Conservation (phyloP, 768 basidiomycete species). For the Porpolomopsis calyptriformis region DNA sequence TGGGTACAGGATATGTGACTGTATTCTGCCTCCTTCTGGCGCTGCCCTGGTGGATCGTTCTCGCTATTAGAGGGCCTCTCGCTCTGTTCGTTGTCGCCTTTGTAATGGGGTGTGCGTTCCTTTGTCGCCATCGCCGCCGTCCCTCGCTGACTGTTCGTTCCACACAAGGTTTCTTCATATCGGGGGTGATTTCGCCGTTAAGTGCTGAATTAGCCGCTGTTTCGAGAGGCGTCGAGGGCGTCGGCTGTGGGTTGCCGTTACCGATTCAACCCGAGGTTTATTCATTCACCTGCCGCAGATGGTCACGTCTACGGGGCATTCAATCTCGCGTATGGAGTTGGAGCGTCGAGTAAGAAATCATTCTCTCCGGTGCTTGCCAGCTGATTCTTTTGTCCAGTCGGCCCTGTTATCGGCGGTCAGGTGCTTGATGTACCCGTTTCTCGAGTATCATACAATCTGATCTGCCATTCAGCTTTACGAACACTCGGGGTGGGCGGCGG, state of each 20-base stretch:
- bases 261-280: neutral
- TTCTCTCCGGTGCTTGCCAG: slow-evolving; percentile 4
- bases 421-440: slow-evolving; percentile 15
- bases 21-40: slow-evolving; percentile 36
- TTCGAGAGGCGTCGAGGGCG: slow-evolving; percentile 42
- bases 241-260: slow-evolving; percentile 46
- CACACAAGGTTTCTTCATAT: slow-evolving; percentile 46
- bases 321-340: slow-evolving; percentile 61
- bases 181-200: slow-evolving; percentile 49
- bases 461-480: neutral
- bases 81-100: slow-evolving; percentile 38
- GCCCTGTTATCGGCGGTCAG: slow-evolving; percentile 63
- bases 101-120: slow-evolving; percentile 48
- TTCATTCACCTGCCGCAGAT: slow-evolving; percentile 29
- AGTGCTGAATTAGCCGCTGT: slow-evolving; percentile 59
- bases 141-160: neutral
- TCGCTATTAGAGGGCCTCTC: slow-evolving; percentile 37
- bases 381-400: slow-evolving; percentile 32
- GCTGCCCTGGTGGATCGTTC: slow-evolving; percentile 53
- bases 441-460: neutral
- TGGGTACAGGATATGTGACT: slow-evolving; percentile 47
- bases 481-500: neutral
- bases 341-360: slow-evolving; percentile 39
- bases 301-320: slow-evolving; percentile 68
- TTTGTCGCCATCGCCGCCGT: neutral